A percentile compares a stretch with the other conserved stretches of the same genome.
Conservation (phyloP, 1,139 yeast genomes). For the Suhomyces anneliseae region DNA sequence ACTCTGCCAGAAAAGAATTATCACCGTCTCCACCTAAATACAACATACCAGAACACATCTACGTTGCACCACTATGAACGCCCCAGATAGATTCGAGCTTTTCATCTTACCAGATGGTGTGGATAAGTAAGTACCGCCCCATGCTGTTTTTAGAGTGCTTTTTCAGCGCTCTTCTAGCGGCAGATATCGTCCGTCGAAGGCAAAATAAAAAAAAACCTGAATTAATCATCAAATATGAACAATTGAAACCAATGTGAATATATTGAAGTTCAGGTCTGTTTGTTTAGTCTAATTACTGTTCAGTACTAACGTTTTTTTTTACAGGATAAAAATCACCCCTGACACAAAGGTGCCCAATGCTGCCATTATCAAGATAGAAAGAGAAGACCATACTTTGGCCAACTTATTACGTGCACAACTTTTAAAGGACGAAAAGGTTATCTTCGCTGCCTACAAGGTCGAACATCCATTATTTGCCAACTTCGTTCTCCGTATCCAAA, state of each 20-base stretch:
- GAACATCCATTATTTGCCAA: conserved; percentile 97
- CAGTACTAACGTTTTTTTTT: conserved; percentile 16
- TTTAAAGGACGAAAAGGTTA: conserved; percentile 78
- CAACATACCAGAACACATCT: background rate
- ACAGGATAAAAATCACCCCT: conserved; percentile 77
- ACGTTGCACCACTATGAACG: conserved; percentile 64
- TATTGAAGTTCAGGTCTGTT: too few relatives aligned
- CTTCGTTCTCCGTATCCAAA: conserved; percentile 89
- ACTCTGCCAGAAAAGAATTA: background rate
- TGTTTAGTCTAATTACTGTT: background rate
- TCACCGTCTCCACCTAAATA: background rate
- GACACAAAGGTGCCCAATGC: conserved; percentile 96
- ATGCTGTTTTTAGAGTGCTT: too few relatives aligned
- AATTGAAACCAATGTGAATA: too few relatives aligned
- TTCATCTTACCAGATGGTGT: conserved; percentile 97
- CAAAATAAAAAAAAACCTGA: too few relatives aligned
- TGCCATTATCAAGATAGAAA: conserved; percentile 85
- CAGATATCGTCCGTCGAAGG: too few relatives aligned
- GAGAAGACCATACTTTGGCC: conserved; percentile 97
- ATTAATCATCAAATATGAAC: too few relatives aligned
- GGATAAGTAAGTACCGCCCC: conserved; percentile 54
- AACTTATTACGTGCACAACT: conserved; percentile 85
- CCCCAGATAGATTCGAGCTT: conserved; percentile 97
- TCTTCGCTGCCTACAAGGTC: conserved; percentile 95
- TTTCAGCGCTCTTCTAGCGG: too few relatives aligned